Evolutionary conservation across 805 yeast species (phyloP).

Genomic region (Wickerhamiella alocasiicola): DNA sequence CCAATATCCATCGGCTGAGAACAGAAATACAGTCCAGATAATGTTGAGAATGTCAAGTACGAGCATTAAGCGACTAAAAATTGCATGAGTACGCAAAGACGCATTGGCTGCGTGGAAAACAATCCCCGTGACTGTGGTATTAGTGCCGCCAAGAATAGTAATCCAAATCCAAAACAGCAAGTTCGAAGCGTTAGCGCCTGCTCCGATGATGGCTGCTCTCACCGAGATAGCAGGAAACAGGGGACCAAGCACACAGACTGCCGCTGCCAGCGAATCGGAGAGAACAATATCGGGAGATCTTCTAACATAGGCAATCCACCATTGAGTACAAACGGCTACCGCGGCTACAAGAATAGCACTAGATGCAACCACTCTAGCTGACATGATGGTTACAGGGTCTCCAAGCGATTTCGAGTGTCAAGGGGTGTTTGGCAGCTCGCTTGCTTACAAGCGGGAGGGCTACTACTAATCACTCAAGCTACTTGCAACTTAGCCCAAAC

Average conservation of each 20-base stretch:
- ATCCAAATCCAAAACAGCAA: constrained; percentile 4
- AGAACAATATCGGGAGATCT: neutral
- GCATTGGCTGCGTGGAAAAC: constrained; percentile 3
- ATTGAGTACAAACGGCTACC: constrained; percentile 3
- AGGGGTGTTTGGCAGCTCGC: no score
- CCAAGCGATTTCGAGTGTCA: no score
- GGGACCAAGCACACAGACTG: constrained; percentile 1
- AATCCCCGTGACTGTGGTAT: constrained; percentile 8
- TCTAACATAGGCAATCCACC: constrained; percentile 6
- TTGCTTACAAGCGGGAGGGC: no score
- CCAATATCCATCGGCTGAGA: neutral
- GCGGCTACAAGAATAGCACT: constrained; percentile 2
- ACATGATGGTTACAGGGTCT: no score
- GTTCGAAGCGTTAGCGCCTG: constrained; percentile 1
- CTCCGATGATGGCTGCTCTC: neutral
- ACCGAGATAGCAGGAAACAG: neutral
- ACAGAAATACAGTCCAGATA: constrained; percentile 1
- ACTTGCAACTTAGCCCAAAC: no score
- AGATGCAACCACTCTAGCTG: constrained; percentile 7
- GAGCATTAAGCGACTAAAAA: constrained; percentile 2
- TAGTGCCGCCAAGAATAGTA: constrained; percentile 1
- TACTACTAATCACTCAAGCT: no score
- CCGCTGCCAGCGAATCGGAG: neutral
- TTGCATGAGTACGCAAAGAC: constrained; percentile 7
- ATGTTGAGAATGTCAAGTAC: constrained; percentile 6